Percentiles rank a stretch among this genome's conserved stretches.
Conservation (phyloP, 2,329 filamentous ascomycete species). For the Paramyrothecium roridum region DNA sequence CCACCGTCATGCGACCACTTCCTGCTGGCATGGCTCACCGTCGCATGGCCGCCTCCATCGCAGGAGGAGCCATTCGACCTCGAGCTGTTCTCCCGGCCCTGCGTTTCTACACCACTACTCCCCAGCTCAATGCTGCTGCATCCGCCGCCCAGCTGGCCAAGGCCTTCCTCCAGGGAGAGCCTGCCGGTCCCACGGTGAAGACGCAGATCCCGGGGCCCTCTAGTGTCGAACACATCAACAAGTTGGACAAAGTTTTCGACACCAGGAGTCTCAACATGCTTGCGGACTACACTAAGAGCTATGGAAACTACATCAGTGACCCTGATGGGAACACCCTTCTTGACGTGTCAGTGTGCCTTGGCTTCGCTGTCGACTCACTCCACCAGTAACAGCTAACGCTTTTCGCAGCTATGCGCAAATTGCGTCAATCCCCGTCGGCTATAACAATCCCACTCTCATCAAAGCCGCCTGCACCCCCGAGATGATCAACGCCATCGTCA, state of each 20-base stretch:
- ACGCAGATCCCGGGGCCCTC: slow-evolving; percentile 72
- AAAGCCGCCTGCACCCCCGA: slow-evolving; percentile 70
- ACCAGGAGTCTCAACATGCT: slow-evolving; percentile 83
- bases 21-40: slow-evolving; percentile 21
- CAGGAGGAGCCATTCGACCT: not conserved
- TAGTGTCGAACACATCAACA: slow-evolving; percentile 64
- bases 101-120: slow-evolving; percentile 8
- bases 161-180: slow-evolving; percentile 46
- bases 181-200: slow-evolving; percentile 49
- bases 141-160: slow-evolving; percentile 25
- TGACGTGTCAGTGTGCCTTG: slow-evolving; percentile 56
- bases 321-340: slow-evolving; percentile 69
- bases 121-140: slow-evolving; percentile 11
- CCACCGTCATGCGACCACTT: slow-evolving; percentile 21
- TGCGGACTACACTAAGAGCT: slow-evolving; percentile 69
- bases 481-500: slow-evolving; percentile 79
- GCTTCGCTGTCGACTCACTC: not conserved
- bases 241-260: slow-evolving; percentile 78
- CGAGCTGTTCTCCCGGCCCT: not conserved
- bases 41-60: slow-evolving; percentile 9
- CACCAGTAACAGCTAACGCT: not conserved
- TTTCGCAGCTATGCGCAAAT: slow-evolving; percentile 77
- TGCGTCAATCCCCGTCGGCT: slow-evolving; percentile 86
- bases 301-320: slow-evolving; percentile 78
- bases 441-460: slow-evolving; percentile 80